Conservation (phyloP, 2,329 filamentous ascomycete species). For the Aotearoamyces nothofagi region DNA sequence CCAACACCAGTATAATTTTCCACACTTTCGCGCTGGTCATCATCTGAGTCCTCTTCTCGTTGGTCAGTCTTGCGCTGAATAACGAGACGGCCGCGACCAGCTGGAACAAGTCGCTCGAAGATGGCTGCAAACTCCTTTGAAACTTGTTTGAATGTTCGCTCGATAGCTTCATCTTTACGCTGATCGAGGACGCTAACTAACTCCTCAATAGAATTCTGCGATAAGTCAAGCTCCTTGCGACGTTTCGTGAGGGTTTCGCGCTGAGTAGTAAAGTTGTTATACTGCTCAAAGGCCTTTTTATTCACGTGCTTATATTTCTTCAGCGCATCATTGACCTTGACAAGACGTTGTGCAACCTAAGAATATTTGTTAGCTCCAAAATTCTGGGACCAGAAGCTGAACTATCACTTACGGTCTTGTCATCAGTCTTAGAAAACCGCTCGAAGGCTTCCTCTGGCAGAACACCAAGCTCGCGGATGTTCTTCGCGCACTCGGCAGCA, state of each 20-base stretch:
- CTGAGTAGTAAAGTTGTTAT: conserved; percentile 90
- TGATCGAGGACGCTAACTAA: conserved; percentile 87
- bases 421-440: conserved; percentile 73
- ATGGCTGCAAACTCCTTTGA: conserved; percentile 84
- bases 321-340: conserved; percentile 80
- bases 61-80: conserved; percentile 84
- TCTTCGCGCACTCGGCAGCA: conserved; percentile 67
- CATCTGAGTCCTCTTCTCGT: conserved; percentile 54
- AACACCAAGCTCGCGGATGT: conserved; percentile 85
- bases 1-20: conserved; percentile 95
- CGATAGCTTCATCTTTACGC: conserved; percentile 93
- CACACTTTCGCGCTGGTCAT: conserved; percentile 54
- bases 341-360: conserved; percentile 59
- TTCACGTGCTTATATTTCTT: conserved; percentile 98
- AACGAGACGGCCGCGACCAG: conserved; percentile 77
- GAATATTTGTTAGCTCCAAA: neutral
- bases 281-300: conserved; percentile 98
- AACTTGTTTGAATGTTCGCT: conserved; percentile 96
- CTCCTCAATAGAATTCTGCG: conserved; percentile 77
- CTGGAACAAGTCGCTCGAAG: conserved; percentile 89
- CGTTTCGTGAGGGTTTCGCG: conserved; percentile 76
- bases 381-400: neutral
- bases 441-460: conserved; percentile 88
- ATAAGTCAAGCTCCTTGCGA: conserved; percentile 73
- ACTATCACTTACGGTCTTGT: conserved; percentile 46